Percentiles rank a stretch among this genome's conserved stretches.
phyloP scores from a whole-genome alignment of 306 rosid genomes.

The Rubus parviflorus region DNA sequence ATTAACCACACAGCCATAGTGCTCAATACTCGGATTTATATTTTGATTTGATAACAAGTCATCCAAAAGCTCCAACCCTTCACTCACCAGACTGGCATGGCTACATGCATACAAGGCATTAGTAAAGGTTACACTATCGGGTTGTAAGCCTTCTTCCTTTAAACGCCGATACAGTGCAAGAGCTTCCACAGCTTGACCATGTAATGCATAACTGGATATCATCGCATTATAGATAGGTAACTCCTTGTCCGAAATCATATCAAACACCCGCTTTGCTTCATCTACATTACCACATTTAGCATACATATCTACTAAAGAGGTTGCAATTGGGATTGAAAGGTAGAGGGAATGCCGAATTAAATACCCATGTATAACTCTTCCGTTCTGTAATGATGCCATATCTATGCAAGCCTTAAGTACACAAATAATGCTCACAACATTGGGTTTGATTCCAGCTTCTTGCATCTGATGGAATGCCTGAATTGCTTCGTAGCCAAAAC shows the following conservation, averaged over 20 bases:
- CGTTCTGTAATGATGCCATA: conserved; percentile 53
- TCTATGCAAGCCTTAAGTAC: conserved; percentile 57
- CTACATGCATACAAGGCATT: conserved; percentile 65
- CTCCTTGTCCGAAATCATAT: conserved; percentile 44
- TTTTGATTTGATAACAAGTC: conserved; percentile 58
- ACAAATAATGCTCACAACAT: conserved; percentile 47
- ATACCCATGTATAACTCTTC: conserved; percentile 76
- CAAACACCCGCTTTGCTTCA: conserved; percentile 52
- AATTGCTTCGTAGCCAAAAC: conserved; percentile 53
- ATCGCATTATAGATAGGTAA: conserved; percentile 63
- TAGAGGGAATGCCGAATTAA: conserved; percentile 42
- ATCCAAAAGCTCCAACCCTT: conserved; percentile 59
- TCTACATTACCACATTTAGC: conserved; percentile 72
- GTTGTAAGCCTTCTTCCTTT: conserved; percentile 42
- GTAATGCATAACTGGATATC: conserved; percentile 70
- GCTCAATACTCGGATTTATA: conserved; percentile 59
- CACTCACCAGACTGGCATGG: conserved; percentile 58
- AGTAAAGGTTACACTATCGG: conserved; percentile 66
- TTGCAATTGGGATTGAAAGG: conserved; percentile 38
- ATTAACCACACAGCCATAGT: conserved; percentile 63
- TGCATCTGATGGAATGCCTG: conserved; percentile 56
- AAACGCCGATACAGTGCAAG: conserved; percentile 45
- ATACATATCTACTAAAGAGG: conserved; percentile 75
- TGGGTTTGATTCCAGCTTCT: conserved; percentile 58
- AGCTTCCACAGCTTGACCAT: conserved; percentile 70